A percentile compares a stretch with the other conserved stretches of the same genome.
phyloP scores from a whole-genome alignment of 495 filamentous ascomycete genomes.

The Neurospora intermedia region DNA sequence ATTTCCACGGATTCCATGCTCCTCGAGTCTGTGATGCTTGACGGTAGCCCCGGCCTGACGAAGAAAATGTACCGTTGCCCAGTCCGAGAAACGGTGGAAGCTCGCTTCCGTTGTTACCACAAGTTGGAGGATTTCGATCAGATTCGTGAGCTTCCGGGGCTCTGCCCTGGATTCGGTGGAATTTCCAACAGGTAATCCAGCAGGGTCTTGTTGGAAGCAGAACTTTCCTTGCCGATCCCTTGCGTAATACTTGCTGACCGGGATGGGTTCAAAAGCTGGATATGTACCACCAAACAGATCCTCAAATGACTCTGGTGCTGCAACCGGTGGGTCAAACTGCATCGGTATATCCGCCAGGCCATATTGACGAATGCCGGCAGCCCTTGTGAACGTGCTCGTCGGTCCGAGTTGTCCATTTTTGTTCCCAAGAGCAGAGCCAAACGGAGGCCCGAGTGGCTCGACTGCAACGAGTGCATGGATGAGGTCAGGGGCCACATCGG shows the following conservation, averaged over 20 bases:
- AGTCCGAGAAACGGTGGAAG: constrained; percentile 48
- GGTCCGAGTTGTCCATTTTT: neutral
- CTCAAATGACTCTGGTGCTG: neutral
- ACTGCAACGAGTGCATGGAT: constrained; percentile 40
- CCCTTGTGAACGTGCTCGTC: neutral
- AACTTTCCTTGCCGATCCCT: neutral
- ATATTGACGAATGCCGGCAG: constrained; percentile 15
- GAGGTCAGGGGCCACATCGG: constrained; percentile 34
- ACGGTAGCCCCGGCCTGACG: constrained; percentile 43
- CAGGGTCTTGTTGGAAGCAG: neutral
- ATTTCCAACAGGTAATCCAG: constrained; percentile 21
- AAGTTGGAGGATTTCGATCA: constrained; percentile 34
- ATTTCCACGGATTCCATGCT: constrained; percentile 43
- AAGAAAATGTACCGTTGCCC: constrained; percentile 42
- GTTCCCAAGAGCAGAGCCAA: constrained; percentile 10
- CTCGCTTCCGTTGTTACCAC: constrained; percentile 43
- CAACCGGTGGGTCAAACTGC: constrained; percentile 4
- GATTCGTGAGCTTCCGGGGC: constrained; percentile 35
- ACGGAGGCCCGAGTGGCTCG: constrained; percentile 47
- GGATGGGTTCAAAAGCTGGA: neutral
- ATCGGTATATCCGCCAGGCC: constrained; percentile 38
- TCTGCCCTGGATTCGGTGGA: constrained; percentile 22
- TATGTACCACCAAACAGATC: neutral
- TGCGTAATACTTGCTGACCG: neutral
- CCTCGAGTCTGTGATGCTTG: constrained; percentile 34